A percentile compares a stretch with the other conserved stretches of the same genome.
Conservation (phyloP, 2,329 filamentous ascomycete species). For the Atkinsonella texensis region DNA sequence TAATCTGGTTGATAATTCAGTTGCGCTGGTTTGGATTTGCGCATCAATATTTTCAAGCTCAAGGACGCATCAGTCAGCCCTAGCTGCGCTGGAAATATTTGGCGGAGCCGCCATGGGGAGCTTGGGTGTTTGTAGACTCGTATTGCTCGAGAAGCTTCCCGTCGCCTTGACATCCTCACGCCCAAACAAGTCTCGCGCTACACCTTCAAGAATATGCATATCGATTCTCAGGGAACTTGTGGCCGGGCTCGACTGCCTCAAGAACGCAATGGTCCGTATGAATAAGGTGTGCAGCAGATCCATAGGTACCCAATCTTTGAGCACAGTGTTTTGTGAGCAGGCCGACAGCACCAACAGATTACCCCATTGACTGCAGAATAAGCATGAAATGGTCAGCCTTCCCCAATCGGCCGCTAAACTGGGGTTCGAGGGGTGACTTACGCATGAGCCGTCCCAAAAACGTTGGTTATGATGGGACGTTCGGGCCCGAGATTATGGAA, state of each 20-base stretch:
- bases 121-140: conserved; percentile 16
- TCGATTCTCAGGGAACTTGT: conserved; percentile 67
- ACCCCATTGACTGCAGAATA: conserved; percentile 68
- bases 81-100: background rate
- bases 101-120: conserved; percentile 10
- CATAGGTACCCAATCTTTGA: conserved; percentile 45
- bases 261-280: conserved; percentile 62
- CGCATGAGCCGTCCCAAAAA: conserved; percentile 93
- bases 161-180: conserved; percentile 16
- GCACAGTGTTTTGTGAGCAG: conserved; percentile 54
- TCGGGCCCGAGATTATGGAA: conserved; percentile 55
- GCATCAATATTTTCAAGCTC: too few relatives aligned
- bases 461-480: conserved; percentile 81
- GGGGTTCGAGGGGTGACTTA: conserved; percentile 39
- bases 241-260: conserved; percentile 56
- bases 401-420: background rate
- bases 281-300: conserved; percentile 49
- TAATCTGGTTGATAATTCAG: too few relatives aligned
- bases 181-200: conserved; percentile 34
- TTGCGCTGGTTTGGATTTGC: too few relatives aligned
- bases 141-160: conserved; percentile 32
- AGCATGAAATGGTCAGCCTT: background rate
- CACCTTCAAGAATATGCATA: conserved; percentile 55
- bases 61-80: background rate
- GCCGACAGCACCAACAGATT: conserved; percentile 87